A percentile compares a stretch with the other conserved stretches of the same genome.
Evolutionary conservation across 768 basidiomycete genomes (phyloP).

Genomic region (Rhizopogon sp.): DNA sequence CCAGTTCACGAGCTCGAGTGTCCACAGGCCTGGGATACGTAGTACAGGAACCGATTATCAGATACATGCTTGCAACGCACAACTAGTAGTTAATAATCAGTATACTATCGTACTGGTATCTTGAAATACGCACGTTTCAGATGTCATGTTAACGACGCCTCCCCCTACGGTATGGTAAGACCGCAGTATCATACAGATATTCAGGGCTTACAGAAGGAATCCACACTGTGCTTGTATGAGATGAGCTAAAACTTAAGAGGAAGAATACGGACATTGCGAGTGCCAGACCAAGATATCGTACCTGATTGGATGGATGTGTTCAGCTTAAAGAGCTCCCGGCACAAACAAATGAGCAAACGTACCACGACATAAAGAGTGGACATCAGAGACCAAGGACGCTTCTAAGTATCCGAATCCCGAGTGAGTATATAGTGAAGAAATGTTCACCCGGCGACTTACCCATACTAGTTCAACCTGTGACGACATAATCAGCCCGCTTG

Average conservation of each 20-base stretch:
- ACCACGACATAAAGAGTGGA: conserved; percentile 11
- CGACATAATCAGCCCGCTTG: not conserved
- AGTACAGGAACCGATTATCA: not conserved
- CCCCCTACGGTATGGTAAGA: not conserved
- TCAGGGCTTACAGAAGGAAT: not conserved
- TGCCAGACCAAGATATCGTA: conserved; percentile 7
- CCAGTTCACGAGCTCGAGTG: not conserved
- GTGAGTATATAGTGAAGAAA: not conserved
- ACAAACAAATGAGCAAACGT: not conserved
- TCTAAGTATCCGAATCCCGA: not conserved
- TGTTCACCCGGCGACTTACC: conserved; percentile 1
- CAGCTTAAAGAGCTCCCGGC: not conserved
- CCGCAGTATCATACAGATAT: not conserved
- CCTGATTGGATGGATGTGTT: not conserved
- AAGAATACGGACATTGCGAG: conserved; percentile 3
- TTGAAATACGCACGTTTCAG: not conserved
- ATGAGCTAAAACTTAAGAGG: not conserved
- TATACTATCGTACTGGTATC: not conserved
- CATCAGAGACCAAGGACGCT: conserved; percentile 5
- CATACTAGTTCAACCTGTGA: conserved; percentile 2
- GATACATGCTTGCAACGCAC: not conserved
- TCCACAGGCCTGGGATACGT: not conserved
- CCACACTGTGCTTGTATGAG: not conserved
- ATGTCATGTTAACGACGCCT: not conserved
- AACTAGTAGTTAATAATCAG: not conserved